phyloP scores from a whole-genome alignment of 225 moss, liverwort and hornwort species.

The Takakia lepidozioides region DNA sequence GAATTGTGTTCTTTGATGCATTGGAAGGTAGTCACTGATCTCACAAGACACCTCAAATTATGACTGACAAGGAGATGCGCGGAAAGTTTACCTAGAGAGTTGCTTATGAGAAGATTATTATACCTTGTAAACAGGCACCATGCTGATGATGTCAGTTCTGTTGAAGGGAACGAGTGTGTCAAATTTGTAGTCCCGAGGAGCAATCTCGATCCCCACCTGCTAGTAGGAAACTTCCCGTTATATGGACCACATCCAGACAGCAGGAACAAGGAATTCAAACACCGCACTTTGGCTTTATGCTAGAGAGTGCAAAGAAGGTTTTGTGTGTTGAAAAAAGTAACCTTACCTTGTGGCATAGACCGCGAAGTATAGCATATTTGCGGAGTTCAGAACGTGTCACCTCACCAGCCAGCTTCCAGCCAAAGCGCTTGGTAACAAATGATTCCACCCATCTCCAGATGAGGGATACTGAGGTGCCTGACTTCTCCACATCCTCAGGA shows the following conservation, averaged over 20 bases:
- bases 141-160: constrained; percentile 48
- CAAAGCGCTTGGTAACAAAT: constrained; percentile 55
- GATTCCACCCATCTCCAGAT: constrained; percentile 44
- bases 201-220: constrained; percentile 56
- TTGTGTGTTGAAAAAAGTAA: no score
- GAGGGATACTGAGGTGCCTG: constrained; percentile 1
- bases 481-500: constrained; percentile 16
- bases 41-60: no score
- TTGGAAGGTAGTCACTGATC: no score
- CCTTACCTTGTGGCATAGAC: constrained; percentile 53
- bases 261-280: no score
- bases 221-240: no score
- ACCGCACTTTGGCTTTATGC: no score
- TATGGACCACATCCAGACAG: no score
- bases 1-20: no score
- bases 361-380: constrained; percentile 52
- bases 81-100: no score
- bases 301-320: no score
- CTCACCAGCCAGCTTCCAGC: constrained; percentile 34
- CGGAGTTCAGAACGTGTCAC: constrained; percentile 39
- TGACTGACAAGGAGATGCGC: no score
- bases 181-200: constrained; percentile 46
- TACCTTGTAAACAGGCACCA: constrained; percentile 60
- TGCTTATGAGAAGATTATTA: no score
- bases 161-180: constrained; percentile 47